Base-by-base conservation (phyloP, 306 rosid species). In the Begonia fuchsioides region DNA sequence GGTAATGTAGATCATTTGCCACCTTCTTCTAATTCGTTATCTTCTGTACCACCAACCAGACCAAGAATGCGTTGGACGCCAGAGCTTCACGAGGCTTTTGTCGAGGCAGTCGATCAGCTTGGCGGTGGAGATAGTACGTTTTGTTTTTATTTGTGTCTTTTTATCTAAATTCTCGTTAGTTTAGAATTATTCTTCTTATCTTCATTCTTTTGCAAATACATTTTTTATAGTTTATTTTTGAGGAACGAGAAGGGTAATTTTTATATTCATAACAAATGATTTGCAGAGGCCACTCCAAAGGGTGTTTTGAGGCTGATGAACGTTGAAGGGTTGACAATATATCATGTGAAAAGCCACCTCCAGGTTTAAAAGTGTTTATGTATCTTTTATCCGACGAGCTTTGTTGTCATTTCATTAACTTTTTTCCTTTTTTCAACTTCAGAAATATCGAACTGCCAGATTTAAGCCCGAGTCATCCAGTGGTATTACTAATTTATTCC, bases 381-480 rank as follows among this genome's bases (percentile, higher is more conserved):
- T 20, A n/a, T 9, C 40, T 46, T 59, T 67, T 43, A 32, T 51
- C 40, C 20, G 11, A 53, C 60, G 47, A 57, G 52, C 46, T 41
- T 47, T 19, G 20, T 54, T 18, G 20, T 61, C 63, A 13, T 15
- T 53, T 70, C 32, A 55, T 43, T 40, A 12, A 40, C 44, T 40
- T 44, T 50, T 19, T 32, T n/a, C n/a, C n/a, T n/a, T n/a, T 51
- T 57, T 13, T 13, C 12, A 59, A 61, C 71, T 57, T 60, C 93
- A 88, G 97, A 88, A 88, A 56, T 88, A 88, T 67, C 72, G 97
- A 76, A 88, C 97, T 14, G 97, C 97, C 61, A 74, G 86, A 77
- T 76, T 68, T 81, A 88, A 78, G 68, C 95, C 93, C 12, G 97
- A 81, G 67, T 50, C 86, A 44, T 52, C 90, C 60, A 93, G 79